Percentiles rank a stretch among this genome's conserved stretches.
phyloP scores from a whole-genome alignment of 1,284 basidiomycete species.

The Microbotryum intermedium region DNA sequence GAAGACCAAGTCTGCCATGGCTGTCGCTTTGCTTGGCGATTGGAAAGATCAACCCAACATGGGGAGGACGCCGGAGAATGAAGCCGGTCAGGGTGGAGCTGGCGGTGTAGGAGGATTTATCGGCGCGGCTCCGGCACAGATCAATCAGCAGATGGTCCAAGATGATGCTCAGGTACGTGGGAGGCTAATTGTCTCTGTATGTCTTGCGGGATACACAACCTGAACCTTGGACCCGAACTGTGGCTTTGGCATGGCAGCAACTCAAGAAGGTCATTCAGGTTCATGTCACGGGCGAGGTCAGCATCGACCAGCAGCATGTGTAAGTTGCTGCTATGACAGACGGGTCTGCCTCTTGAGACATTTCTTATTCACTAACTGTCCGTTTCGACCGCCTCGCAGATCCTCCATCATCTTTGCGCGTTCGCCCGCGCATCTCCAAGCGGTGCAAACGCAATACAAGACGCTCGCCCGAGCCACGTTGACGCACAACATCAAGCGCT shows the following conservation, averaged over 20 bases:
- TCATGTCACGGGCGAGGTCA: neutral
- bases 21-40: conserved; percentile 35
- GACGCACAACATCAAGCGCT: conserved; percentile 33
- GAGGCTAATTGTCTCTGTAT: neutral
- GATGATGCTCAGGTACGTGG: conserved; percentile 1
- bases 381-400: no score
- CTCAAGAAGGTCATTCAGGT: conserved; percentile 13
- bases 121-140: conserved; percentile 16
- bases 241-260: neutral
- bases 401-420: conserved; percentile 37
- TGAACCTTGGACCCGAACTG: neutral
- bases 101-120: conserved; percentile 27
- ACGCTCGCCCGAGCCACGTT: conserved; percentile 10
- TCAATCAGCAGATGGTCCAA: conserved; percentile 5
- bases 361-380: no score
- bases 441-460: conserved; percentile 34
- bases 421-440: conserved; percentile 34
- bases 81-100: conserved; percentile 27
- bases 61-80: conserved; percentile 31
- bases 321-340: no score
- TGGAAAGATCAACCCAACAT: conserved; percentile 24
- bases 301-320: no score
- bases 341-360: no score
- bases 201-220: no score
- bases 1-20: conserved; percentile 37